Conservation (phyloP, 2,329 filamentous ascomycete genomes). For the Botrytis hyacinthi region DNA sequence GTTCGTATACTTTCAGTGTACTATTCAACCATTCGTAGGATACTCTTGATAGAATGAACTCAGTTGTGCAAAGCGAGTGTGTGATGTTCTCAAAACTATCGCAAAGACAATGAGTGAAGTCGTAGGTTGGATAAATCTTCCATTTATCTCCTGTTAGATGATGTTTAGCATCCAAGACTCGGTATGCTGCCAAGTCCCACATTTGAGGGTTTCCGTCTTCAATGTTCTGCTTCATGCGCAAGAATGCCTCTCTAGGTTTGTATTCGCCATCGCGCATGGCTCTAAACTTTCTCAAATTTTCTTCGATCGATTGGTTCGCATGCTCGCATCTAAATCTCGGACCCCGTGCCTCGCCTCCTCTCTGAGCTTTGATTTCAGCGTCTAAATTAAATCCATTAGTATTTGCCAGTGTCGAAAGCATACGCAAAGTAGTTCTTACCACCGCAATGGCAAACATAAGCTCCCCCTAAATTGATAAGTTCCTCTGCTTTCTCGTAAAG, state of each 20-base stretch:
- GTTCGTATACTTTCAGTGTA: conserved; percentile 76
- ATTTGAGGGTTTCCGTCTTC: conserved; percentile 85
- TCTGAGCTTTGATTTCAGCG: conserved; percentile 79
- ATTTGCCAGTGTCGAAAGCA: background rate
- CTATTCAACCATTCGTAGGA: conserved; percentile 92
- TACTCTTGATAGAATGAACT: conserved; percentile 80
- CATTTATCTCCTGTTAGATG: conserved; percentile 78
- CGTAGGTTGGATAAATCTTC: conserved; percentile 94
- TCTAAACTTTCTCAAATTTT: conserved; percentile 78
- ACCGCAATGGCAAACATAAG: conserved; percentile 86
- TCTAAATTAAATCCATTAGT: conserved; percentile 47
- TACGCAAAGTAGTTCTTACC: conserved; percentile 40
- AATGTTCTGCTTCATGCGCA: conserved; percentile 92
- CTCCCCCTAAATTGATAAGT: conserved; percentile 67
- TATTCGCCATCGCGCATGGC: conserved; percentile 93
- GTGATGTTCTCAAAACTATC: conserved; percentile 92
- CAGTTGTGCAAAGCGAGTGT: conserved; percentile 88
- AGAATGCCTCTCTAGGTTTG: conserved; percentile 74
- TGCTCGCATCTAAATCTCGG: conserved; percentile 79
- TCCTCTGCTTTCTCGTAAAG: conserved; percentile 88
- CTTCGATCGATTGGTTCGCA: conserved; percentile 69
- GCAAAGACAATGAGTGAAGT: conserved; percentile 86
- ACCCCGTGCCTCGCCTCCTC: conserved; percentile 71
- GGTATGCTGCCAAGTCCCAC: conserved; percentile 94
- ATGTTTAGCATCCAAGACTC: conserved; percentile 74